These are phyloP conservation scores for Pleurotus sapidus DNA, from an alignment of 768 basidiomycete species.

Conservation along the genomic window DNA sequence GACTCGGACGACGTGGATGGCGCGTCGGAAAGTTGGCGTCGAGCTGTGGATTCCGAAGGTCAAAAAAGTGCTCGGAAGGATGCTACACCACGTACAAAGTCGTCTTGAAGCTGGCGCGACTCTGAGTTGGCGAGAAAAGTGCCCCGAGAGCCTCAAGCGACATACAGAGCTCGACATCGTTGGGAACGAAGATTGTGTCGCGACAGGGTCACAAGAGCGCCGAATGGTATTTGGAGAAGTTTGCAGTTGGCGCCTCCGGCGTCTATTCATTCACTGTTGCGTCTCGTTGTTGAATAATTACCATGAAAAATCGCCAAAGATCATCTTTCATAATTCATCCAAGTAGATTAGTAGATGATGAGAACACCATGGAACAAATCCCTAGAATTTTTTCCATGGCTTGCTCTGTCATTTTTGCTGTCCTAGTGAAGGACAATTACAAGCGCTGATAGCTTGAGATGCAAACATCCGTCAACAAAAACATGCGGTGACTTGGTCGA, in stretches of 20 bases:
- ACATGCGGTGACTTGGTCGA: slow-evolving; percentile 34
- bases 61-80: not conserved
- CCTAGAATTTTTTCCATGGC: too few species aligned
- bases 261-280: too few species aligned
- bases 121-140: not conserved
- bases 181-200: slow-evolving; percentile 4
- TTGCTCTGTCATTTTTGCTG: too few species aligned
- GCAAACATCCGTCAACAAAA: slow-evolving; percentile 34
- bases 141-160: slow-evolving; percentile 2
- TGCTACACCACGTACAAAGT: not conserved
- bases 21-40: not conserved
- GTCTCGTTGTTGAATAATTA: too few species aligned
- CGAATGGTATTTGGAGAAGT: too few species aligned
- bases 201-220: not conserved
- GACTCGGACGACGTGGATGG: not conserved
- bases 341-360: too few species aligned
- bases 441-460: not conserved
- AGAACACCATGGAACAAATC: too few species aligned
- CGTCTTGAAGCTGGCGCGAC: not conserved
- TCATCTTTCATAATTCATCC: too few species aligned
- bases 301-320: too few species aligned
- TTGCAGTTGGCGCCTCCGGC: too few species aligned
- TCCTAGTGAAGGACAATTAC: too few species aligned
- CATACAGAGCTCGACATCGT: slow-evolving; percentile 5
- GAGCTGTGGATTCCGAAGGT: not conserved